Percentiles rank a stretch among this genome's conserved stretches.
These are phyloP conservation scores for Mimosa pudica DNA, from an alignment of 306 rosid genomes.

Conservation along the genomic window DNA sequence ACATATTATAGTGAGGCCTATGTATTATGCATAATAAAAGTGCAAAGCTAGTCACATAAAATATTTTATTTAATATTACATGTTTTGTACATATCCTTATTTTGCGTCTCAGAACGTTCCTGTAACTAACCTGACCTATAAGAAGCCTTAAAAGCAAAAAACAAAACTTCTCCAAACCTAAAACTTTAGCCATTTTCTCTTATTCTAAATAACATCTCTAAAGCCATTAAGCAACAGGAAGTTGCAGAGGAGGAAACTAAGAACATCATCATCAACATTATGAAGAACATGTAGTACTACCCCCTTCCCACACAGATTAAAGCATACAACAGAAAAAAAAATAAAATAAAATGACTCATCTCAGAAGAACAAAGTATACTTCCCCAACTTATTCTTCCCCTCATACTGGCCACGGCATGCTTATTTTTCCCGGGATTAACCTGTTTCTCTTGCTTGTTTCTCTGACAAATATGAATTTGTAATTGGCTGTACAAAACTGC, in stretches of 20 bases:
- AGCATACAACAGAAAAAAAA: constrained; percentile 51
- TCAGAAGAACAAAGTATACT: constrained; percentile 35
- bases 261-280: constrained; percentile 5
- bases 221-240: constrained; percentile 17
- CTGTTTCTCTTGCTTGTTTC: constrained; percentile 45
- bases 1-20: too few species aligned
- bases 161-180: constrained; percentile 7
- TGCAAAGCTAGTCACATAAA: too few species aligned
- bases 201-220: too few species aligned
- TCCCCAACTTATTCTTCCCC: constrained; percentile 24
- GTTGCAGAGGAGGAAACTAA: constrained; percentile 30
- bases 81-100: background rate
- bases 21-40: too few species aligned
- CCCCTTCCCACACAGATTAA: constrained; percentile 45
- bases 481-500: constrained; percentile 69
- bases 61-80: background rate
- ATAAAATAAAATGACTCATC: background rate
- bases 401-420: constrained; percentile 30
- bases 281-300: constrained; percentile 18
- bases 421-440: constrained; percentile 37
- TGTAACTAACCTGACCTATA: background rate
- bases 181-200: background rate
- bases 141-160: constrained; percentile 29
- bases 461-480: constrained; percentile 55
- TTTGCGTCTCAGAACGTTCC: background rate